Evolutionary conservation across 768 basidiomycete species (phyloP).

Genomic region (Neoboletus subvelutipes): DNA sequence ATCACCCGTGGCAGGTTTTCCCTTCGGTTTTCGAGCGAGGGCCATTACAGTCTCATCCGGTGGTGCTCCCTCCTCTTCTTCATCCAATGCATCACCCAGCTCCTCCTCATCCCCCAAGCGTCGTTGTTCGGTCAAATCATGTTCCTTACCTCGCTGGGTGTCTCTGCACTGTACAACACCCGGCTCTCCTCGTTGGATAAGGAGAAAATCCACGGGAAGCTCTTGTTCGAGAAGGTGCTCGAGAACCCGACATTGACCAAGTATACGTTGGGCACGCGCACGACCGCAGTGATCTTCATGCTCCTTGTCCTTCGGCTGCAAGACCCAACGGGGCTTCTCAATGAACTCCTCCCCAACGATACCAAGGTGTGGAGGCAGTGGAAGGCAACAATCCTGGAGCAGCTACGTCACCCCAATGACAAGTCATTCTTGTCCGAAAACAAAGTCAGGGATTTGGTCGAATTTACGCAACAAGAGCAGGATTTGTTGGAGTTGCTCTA

Average conservation of each 20-base stretch:
- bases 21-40: too few relatives aligned
- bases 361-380: not conserved
- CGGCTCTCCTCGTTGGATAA: conserved; percentile 33
- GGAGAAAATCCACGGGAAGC: not conserved
- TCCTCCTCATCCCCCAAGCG: too few relatives aligned
- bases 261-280: not conserved
- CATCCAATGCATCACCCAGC: too few relatives aligned
- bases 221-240: not conserved
- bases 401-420: not conserved
- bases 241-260: not conserved
- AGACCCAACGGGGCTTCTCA: not conserved
- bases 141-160: not conserved
- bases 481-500: not conserved
- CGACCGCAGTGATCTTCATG: not conserved
- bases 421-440: not conserved
- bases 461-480: not conserved
- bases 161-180: conserved; percentile 26
- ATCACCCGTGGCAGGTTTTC: not conserved
- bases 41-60: too few relatives aligned
- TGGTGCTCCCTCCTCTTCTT: too few relatives aligned
- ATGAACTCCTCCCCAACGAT: not conserved
- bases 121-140: too few relatives aligned
- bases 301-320: not conserved
- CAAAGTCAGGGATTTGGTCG: not conserved
- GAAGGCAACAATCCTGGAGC: not conserved